phyloP scores from a whole-genome alignment of 371 early-diverging fungal species.

The Mucor saturninus region DNA sequence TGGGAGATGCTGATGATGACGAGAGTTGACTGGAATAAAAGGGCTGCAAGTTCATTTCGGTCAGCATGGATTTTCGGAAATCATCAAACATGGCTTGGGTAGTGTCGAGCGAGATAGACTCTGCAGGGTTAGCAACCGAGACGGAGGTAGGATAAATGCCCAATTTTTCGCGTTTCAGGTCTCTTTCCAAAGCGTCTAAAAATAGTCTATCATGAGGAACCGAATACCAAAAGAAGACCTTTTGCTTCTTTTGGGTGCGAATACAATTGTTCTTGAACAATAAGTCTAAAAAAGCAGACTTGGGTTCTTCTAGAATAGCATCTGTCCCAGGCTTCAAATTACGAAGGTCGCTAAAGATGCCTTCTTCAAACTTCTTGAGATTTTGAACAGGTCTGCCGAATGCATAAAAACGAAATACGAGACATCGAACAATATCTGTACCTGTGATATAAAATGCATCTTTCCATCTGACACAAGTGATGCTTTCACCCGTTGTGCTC shows the following conservation, averaged over 20 bases:
- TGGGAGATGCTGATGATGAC: not conserved
- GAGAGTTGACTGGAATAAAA: constrained; percentile 16
- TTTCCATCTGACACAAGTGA: constrained; percentile 81
- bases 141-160: constrained; percentile 69
- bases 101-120: constrained; percentile 40
- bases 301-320: constrained; percentile 80
- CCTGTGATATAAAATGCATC: constrained; percentile 71
- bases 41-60: constrained; percentile 39
- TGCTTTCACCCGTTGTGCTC: constrained; percentile 73
- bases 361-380: constrained; percentile 91
- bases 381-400: constrained; percentile 66
- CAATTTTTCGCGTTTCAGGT: constrained; percentile 84
- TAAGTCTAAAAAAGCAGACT: constrained; percentile 77
- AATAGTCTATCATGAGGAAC: constrained; percentile 83
- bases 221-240: constrained; percentile 88
- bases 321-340: constrained; percentile 86
- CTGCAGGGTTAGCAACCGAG: constrained; percentile 46
- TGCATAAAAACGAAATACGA: constrained; percentile 75
- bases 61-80: constrained; percentile 36
- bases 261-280: constrained; percentile 84
- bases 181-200: constrained; percentile 89
- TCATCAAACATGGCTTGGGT: constrained; percentile 52
- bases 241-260: constrained; percentile 90
- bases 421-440: constrained; percentile 84
- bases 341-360: constrained; percentile 82